phyloP scores from a whole-genome alignment of 768 basidiomycete genomes.

The Calocybe gangraenosa region DNA sequence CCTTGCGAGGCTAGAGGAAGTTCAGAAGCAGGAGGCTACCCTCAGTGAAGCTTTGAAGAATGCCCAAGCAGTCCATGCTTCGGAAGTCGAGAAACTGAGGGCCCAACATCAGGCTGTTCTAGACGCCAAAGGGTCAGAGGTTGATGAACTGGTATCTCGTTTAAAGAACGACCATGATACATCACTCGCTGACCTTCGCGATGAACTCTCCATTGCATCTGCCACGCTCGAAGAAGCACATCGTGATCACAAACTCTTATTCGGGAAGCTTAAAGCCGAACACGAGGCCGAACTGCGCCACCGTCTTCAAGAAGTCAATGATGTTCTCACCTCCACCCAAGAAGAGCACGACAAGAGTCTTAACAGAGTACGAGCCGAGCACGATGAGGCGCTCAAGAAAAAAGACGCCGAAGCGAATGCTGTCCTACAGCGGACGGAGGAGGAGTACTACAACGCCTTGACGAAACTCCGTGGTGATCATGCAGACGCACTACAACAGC shows the following conservation, averaged over 20 bases:
- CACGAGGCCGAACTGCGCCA: constrained; percentile 51
- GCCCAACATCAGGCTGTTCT: constrained; percentile 29
- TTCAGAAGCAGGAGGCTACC: constrained; percentile 53
- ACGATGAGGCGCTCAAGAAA: constrained; percentile 52
- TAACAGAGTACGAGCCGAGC: constrained; percentile 45
- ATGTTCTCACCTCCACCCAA: constrained; percentile 40
- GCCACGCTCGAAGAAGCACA: constrained; percentile 41
- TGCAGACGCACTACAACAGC: constrained; percentile 56
- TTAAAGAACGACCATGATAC: constrained; percentile 49
- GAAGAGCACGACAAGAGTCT: constrained; percentile 54
- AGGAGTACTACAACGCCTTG: constrained; percentile 78
- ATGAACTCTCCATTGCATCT: constrained; percentile 41
- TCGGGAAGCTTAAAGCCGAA: constrained; percentile 52
- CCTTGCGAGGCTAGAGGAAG: constrained; percentile 47
- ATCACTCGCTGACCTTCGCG: constrained; percentile 32
- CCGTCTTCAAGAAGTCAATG: constrained; percentile 52
- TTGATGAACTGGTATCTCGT: constrained; percentile 40
- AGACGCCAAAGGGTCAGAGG: constrained; percentile 23
- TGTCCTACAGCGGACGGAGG: constrained; percentile 64
- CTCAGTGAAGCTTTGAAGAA: constrained; percentile 38
- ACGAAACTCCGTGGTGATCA: constrained; percentile 76
- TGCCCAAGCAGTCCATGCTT: constrained; percentile 22
- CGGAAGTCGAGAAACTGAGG: constrained; percentile 41
- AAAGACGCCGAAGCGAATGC: constrained; percentile 57
- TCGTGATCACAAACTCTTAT: constrained; percentile 55